Conservation (phyloP, 228 moss, liverwort and hornwort species). For the Sphagnum fallax region DNA sequence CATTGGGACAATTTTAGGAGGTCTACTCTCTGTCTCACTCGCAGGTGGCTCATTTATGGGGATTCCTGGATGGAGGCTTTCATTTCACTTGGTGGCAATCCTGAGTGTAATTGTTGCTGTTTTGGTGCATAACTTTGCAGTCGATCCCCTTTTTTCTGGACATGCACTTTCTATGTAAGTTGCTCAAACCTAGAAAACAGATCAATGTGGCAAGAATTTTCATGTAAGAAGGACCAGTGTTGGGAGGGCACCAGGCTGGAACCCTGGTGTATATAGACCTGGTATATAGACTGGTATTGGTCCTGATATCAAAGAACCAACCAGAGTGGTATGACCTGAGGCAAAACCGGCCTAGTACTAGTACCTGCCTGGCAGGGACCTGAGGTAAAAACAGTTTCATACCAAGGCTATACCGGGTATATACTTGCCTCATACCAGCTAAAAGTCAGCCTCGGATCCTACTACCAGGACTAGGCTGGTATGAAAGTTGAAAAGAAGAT, state of each 20-base stretch:
- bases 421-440: too few species aligned
- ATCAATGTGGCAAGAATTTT: not conserved
- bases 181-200: not conserved
- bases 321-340: too few species aligned
- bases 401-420: too few species aligned
- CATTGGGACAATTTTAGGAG: conserved; percentile 76
- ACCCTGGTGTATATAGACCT: too few species aligned
- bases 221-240: not conserved
- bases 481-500: too few species aligned
- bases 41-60: conserved; percentile 57
- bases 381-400: too few species aligned
- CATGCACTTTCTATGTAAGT: conserved; percentile 30
- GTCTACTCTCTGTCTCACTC: conserved; percentile 57
- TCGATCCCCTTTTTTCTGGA: conserved; percentile 66
- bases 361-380: too few species aligned
- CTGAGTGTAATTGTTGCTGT: conserved; percentile 63
- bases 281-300: too few species aligned
- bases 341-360: too few species aligned
- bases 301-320: too few species aligned
- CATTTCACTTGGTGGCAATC: conserved; percentile 65
- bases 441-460: too few species aligned
- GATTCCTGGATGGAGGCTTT: conserved; percentile 77
- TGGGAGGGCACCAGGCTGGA: not conserved
- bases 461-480: too few species aligned
- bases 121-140: conserved; percentile 41